phyloP scores from a whole-genome alignment of 768 basidiomycete genomes.

The Tubosaeta brunneosetosa region DNA sequence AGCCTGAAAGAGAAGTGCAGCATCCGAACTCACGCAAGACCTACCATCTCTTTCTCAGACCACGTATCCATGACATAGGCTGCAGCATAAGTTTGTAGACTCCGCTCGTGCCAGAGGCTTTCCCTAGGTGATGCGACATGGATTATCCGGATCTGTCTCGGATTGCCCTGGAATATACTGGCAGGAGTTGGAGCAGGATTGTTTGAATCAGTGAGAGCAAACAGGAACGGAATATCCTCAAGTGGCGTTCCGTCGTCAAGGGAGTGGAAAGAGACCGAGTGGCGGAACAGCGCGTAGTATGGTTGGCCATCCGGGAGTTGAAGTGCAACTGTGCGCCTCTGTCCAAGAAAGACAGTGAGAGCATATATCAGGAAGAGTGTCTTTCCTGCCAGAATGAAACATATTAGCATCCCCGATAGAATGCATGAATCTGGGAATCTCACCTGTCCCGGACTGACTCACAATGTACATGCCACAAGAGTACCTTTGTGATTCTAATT shows the following conservation, averaged over 20 bases:
- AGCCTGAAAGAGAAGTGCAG: not conserved
- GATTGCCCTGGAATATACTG: not conserved
- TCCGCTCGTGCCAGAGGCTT: slow-evolving; percentile 1
- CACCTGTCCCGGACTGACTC: slow-evolving; percentile 7
- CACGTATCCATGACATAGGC: slow-evolving; percentile 3
- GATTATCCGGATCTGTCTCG: not conserved
- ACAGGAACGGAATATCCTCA: not conserved
- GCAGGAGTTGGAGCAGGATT: fast-evolving
- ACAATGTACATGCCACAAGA: not conserved
- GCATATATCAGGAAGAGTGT: not conserved
- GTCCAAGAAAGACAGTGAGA: not conserved
- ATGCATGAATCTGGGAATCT: not conserved
- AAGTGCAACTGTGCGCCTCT: not conserved
- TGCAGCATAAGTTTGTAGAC: no score
- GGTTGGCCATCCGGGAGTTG: not conserved
- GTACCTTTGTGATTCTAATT: not conserved
- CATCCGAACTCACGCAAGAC: not conserved
- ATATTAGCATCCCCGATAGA: not conserved
- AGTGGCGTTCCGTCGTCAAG: not conserved
- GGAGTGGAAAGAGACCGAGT: not conserved
- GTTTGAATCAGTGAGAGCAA: slow-evolving; percentile 1
- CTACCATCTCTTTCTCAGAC: not conserved
- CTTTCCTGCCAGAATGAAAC: not conserved
- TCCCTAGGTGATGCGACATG: not conserved
- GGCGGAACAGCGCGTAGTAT: not conserved